Percentiles rank a stretch among this genome's conserved stretches.
These are phyloP conservation scores for Cladosporium sp. DNA, from an alignment of 2,329 filamentous ascomycete species.

Conservation along the genomic window DNA sequence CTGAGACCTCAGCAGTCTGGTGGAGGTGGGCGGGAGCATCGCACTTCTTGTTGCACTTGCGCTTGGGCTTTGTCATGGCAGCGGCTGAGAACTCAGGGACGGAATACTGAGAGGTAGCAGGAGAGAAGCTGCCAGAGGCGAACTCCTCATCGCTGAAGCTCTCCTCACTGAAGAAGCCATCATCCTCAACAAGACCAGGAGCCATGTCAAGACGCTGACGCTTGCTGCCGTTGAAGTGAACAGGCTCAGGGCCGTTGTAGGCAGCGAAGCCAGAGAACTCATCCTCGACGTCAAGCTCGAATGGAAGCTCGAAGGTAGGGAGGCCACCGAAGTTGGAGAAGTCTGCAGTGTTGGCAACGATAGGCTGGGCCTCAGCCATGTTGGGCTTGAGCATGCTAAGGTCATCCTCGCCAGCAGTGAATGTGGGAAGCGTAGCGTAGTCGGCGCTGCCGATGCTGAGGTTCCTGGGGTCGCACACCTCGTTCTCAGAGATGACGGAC, in stretches of 20 bases:
- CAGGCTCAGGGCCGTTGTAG: conserved; percentile 58
- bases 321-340: conserved; percentile 56
- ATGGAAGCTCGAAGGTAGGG: conserved; percentile 76
- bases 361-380: conserved; percentile 25
- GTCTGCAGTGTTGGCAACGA: conserved; percentile 36
- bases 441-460: conserved; percentile 68
- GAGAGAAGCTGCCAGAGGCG: conserved; percentile 59
- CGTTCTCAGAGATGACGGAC: conserved; percentile 61
- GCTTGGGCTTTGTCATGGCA: conserved; percentile 24
- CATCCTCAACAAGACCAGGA: conserved; percentile 62
- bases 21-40: conserved; percentile 43
- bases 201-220: conserved; percentile 68
- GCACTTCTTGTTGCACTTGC: conserved; percentile 29
- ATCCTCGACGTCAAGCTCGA: conserved; percentile 87
- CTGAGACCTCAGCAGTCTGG: conserved; percentile 39
- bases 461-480: conserved; percentile 85
- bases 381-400: conserved; percentile 40
- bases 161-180: conserved; percentile 71
- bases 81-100: conserved; percentile 29
- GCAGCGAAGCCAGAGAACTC: conserved; percentile 75
- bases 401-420: conserved; percentile 57
- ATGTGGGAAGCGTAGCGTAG: conserved; percentile 60
- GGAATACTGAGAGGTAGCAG: conserved; percentile 50
- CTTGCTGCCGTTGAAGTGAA: conserved; percentile 60
- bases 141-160: conserved; percentile 71